These are phyloP conservation scores for Rubus idaeus DNA, from an alignment of 306 rosid genomes.

Conservation along the genomic window DNA sequence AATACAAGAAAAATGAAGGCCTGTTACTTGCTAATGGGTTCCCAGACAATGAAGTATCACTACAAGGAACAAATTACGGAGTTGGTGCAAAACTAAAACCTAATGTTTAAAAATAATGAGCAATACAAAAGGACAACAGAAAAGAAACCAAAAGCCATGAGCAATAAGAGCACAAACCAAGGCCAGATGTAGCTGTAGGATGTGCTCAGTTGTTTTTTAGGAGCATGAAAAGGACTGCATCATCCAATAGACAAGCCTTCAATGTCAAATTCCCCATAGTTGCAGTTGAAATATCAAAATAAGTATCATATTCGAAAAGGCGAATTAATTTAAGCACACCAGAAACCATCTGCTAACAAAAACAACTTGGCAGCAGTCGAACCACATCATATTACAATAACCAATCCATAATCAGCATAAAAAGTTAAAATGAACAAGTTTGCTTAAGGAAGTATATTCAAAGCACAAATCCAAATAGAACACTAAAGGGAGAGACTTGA, in stretches of 20 bases:
- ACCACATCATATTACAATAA: not conserved
- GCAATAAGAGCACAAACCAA: not conserved
- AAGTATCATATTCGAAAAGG: not conserved
- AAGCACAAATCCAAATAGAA: not conserved
- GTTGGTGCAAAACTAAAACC: not conserved
- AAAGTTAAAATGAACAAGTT: not conserved
- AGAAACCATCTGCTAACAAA: not conserved
- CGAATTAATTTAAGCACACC: not conserved
- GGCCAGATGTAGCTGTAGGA: not conserved
- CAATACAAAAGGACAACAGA: not conserved
- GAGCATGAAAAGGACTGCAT: not conserved
- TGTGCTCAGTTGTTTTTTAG: not conserved
- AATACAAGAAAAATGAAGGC: not conserved
- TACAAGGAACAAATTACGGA: not conserved
- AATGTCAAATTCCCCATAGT: not conserved
- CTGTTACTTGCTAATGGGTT: not conserved
- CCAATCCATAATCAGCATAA: not conserved
- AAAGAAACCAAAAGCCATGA: not conserved
- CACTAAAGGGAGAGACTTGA: not conserved
- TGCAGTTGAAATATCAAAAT: not conserved
- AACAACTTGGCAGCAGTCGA: not conserved
- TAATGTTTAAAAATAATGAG: not conserved
- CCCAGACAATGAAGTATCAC: not conserved
- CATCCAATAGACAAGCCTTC: not conserved
- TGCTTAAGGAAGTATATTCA: not conserved